A percentile compares a stretch with the other conserved stretches of the same genome.
These are phyloP conservation scores for Solanum dulcamara DNA, from an alignment of 257 asterid species.

Conservation along the genomic window DNA sequence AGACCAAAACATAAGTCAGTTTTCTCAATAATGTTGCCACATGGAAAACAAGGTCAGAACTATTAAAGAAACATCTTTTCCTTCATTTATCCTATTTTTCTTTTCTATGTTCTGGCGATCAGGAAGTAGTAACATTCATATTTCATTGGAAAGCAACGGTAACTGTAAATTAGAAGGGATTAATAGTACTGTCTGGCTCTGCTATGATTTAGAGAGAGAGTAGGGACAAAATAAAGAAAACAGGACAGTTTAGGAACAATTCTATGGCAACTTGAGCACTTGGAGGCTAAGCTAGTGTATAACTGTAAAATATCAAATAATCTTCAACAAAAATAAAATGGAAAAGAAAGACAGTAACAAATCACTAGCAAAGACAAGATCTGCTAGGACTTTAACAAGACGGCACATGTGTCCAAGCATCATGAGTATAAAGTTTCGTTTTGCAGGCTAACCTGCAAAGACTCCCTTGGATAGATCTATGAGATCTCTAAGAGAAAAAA, in stretches of 20 bases:
- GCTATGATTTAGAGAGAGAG: not conserved
- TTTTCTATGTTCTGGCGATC: not conserved
- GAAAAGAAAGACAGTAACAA: not conserved
- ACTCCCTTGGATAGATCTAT: slow-evolving; percentile 86
- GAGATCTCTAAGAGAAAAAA: slow-evolving; percentile 84
- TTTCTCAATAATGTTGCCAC: not conserved
- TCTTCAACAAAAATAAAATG: not conserved
- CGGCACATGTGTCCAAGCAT: not conserved
- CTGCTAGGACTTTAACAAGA: not conserved
- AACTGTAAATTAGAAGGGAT: not conserved
- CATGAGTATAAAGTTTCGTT: not conserved
- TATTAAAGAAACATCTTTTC: not conserved
- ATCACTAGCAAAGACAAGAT: not conserved
- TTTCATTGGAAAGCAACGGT: not conserved
- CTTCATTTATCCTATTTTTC: not conserved
- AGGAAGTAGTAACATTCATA: not conserved
- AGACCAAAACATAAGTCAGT: not conserved
- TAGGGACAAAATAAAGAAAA: not conserved
- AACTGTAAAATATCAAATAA: not conserved
- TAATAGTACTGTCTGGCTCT: not conserved
- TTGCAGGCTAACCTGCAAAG: slow-evolving; percentile 63
- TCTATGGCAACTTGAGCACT: not conserved
- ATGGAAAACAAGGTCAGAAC: not conserved
- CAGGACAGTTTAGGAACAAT: not conserved
- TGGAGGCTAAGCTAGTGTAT: not conserved